Base-by-base conservation (phyloP, 2,329 filamentous ascomycete genomes). In the Aquanectria penicillioides region DNA sequence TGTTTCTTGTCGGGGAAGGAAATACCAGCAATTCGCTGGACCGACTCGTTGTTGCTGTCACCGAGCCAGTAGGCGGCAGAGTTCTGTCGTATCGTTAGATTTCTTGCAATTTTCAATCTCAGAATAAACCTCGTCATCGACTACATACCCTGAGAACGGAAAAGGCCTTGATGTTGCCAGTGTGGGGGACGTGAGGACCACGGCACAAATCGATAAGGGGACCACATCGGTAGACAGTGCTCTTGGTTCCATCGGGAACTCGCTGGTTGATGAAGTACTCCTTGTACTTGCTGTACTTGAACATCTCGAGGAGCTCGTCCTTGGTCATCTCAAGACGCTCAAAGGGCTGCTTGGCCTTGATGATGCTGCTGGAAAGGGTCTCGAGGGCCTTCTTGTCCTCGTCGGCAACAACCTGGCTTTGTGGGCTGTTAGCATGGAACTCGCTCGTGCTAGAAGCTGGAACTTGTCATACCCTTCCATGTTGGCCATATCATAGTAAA, bases 231-330 rank as follows among this genome's bases (percentile, higher is more conserved):
- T 98, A 99, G 34, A 98, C 94, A 9, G 95, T 98, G 74, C 93
- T 97, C 74, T 86, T 92, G 54, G 93, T 94, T 68, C 93, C 93
- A 68, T 97, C 93, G 33, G 89, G 83, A 61, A 98, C 75, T 40
- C 75, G 73, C 67, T 78, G 75, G 68, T 76, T 90, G 80, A 99
- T 98, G 77, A 98, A 97, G 77, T 97, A 92, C 75, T 97, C 89
- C 86, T 99, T 98, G 83, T 97, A 98, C 76, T 95, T 95, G 85
- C 96, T 97, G 84, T 97, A 96, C 69, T 89, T 87, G 82, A 98
- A 98, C 78, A 98, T 97, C 75, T 97, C 93, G 49, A 95, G 86
- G 47, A 98, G 84, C 67, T 98, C 89, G 52, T 94, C 91, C 80
- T 98, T 98, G 65, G 91, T 91, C 73, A 97, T 86, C 64, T 90